phyloP scores from a whole-genome alignment of 306 rosid genomes.

The Vigna mungo region DNA sequence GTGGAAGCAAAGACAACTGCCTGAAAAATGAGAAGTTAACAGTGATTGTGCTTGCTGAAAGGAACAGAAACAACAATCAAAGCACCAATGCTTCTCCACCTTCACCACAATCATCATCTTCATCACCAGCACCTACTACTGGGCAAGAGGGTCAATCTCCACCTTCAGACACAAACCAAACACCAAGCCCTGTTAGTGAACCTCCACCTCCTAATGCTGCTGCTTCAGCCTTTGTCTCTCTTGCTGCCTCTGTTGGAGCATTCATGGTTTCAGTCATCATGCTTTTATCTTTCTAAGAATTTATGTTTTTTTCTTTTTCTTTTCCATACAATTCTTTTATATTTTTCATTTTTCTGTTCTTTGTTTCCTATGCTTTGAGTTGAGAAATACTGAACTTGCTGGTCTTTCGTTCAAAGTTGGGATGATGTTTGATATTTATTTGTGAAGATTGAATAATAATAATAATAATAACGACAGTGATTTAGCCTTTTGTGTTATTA shows the following conservation, averaged over 20 bases:
- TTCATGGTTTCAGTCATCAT: conserved; percentile 58
- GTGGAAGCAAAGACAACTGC: conserved; percentile 86
- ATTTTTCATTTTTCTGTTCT: conserved; percentile 9
- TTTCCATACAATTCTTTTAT: not conserved
- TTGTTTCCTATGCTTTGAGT: conserved; percentile 42
- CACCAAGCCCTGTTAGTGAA: conserved; percentile 61
- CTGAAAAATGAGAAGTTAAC: conserved; percentile 73
- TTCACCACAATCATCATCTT: conserved; percentile 47
- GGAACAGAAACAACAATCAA: conserved; percentile 54
- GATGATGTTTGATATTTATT: conserved; percentile 55
- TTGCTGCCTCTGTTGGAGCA: conserved; percentile 62
- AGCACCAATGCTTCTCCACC: conserved; percentile 53
- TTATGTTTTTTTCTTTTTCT: not conserved
- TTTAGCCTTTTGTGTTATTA: conserved; percentile 43
- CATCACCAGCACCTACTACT: conserved; percentile 45
- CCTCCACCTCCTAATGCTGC: conserved; percentile 67
- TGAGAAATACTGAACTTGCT: conserved; percentile 48
- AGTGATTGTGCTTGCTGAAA: conserved; percentile 69
- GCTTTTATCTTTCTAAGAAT: conserved; percentile 49
- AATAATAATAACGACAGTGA: conserved; percentile 41
- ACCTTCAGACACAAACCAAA: conserved; percentile 58
- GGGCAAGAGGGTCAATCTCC: conserved; percentile 45
- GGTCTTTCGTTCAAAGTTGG: conserved; percentile 48
- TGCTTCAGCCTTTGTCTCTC: conserved; percentile 53
- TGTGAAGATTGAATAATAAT: conserved; percentile 41